Conservation (phyloP, 2,329 filamentous ascomycete species). For the Xylariaceae sp. region DNA sequence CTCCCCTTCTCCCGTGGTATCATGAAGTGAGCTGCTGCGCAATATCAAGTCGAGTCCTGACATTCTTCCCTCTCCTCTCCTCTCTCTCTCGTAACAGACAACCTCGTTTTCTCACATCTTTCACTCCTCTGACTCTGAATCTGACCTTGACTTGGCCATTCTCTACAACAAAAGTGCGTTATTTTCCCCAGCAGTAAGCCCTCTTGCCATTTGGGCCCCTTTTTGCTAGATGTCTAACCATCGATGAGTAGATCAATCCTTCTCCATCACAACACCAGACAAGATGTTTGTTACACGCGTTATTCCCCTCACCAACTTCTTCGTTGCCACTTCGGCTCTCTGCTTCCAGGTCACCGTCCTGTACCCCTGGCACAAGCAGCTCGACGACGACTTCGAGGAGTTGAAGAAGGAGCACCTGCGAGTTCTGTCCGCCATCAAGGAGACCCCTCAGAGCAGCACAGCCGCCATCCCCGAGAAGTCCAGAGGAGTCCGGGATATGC, state of each 20-base stretch:
- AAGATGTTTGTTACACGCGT: slow-evolving; percentile 38
- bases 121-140: neutral
- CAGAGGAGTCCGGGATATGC: slow-evolving; percentile 28
- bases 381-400: slow-evolving; percentile 56
- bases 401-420: slow-evolving; percentile 53
- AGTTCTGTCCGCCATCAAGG: slow-evolving; percentile 36
- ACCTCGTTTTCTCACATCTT: neutral
- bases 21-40: neutral
- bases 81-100: neutral
- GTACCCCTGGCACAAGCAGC: slow-evolving; percentile 64
- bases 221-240: neutral
- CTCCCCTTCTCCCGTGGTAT: neutral
- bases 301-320: slow-evolving; percentile 60
- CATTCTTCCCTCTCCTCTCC: neutral
- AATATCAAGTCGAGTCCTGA: neutral
- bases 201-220: no score
- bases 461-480: slow-evolving; percentile 27
- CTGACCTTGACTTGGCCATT: neutral
- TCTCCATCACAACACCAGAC: neutral
- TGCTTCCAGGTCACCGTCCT: slow-evolving; percentile 64
- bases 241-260: neutral
- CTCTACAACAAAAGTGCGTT: neutral
- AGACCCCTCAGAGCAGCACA: slow-evolving; percentile 31
- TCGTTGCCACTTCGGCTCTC: slow-evolving; percentile 59
- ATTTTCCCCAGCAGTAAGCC: neutral